Percentiles rank a stretch among this genome's conserved stretches.
These are phyloP conservation scores for Kwoniella sp. DNA, from an alignment of 768 basidiomycete species.

Conservation along the genomic window DNA sequence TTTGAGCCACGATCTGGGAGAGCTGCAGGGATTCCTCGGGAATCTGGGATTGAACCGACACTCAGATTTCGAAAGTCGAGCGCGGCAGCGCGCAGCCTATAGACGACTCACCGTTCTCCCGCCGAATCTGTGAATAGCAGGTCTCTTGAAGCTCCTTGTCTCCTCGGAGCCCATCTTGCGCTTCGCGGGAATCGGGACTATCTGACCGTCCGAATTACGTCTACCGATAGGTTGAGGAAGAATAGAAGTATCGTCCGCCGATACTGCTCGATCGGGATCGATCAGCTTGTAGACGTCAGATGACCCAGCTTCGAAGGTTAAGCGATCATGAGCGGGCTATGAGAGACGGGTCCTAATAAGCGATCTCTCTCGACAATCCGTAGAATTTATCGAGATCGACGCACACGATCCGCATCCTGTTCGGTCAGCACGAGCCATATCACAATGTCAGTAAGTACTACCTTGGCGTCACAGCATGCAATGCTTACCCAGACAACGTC, in stretches of 20 bases:
- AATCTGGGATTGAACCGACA: constrained; percentile 1
- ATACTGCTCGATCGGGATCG: not conserved
- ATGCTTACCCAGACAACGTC: constrained; percentile 15
- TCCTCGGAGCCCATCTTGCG: not conserved
- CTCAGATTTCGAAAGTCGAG: too few relatives aligned
- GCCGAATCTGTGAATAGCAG: not conserved
- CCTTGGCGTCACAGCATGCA: too few relatives aligned
- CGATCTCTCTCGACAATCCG: too few relatives aligned
- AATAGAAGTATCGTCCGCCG: not conserved
- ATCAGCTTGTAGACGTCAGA: not conserved
- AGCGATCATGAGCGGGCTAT: constrained; percentile 15
- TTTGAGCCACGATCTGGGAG: not conserved
- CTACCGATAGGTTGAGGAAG: constrained; percentile 13
- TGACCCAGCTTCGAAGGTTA: not conserved
- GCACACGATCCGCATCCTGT: constrained; percentile 3
- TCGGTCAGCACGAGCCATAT: not conserved
- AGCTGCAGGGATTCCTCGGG: constrained; percentile 10
- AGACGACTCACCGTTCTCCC: not conserved
- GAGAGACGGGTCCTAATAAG: not conserved
- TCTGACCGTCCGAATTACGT: not conserved
- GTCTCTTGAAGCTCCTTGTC: not conserved
- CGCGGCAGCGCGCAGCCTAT: too few relatives aligned
- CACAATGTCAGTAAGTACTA: too few relatives aligned
- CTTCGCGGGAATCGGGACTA: constrained; percentile 1
- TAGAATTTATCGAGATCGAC: not conserved